Evolutionary conservation across 1,139 yeast species (phyloP).

Genomic region (Casaregolazyma lundiana): DNA sequence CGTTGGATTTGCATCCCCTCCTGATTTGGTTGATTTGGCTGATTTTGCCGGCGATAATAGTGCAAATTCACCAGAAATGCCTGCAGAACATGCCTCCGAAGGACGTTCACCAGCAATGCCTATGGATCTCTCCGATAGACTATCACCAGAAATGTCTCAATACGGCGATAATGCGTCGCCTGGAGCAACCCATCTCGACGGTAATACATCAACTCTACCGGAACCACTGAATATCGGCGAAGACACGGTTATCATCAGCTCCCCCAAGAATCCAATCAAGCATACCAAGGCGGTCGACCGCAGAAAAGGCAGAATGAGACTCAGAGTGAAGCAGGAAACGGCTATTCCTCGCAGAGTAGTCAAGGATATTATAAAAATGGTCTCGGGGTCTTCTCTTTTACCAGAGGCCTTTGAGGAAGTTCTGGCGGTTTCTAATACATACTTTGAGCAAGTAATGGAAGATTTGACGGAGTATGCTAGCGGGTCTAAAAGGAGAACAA

Average conservation of each 20-base stretch:
- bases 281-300: not conserved
- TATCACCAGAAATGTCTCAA: not conserved
- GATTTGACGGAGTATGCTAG: slow-evolving; percentile 30
- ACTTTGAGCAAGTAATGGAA: slow-evolving; percentile 25
- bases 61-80: not conserved
- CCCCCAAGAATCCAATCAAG: not conserved
- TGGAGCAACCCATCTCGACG: not conserved
- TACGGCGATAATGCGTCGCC: not conserved
- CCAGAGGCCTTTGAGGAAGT: slow-evolving; percentile 28
- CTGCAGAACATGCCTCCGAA: not conserved
- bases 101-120: too few relatives aligned
- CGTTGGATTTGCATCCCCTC: not conserved
- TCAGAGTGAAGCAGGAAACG: slow-evolving; percentile 13
- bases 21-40: not conserved
- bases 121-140: not conserved
- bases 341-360: slow-evolving; percentile 24
- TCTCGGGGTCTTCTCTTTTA: slow-evolving; percentile 16
- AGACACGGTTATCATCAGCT: not conserved
- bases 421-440: slow-evolving; percentile 25
- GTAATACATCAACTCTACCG: slow-evolving; percentile 1
- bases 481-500: slow-evolving; percentile 29
- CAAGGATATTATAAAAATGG: slow-evolving; percentile 22
- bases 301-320: not conserved
- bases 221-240: slow-evolving; percentile 7
- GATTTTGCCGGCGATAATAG: not conserved